Base-by-base conservation (phyloP, 2,329 filamentous ascomycete genomes). In the Colletotrichum karsti region DNA sequence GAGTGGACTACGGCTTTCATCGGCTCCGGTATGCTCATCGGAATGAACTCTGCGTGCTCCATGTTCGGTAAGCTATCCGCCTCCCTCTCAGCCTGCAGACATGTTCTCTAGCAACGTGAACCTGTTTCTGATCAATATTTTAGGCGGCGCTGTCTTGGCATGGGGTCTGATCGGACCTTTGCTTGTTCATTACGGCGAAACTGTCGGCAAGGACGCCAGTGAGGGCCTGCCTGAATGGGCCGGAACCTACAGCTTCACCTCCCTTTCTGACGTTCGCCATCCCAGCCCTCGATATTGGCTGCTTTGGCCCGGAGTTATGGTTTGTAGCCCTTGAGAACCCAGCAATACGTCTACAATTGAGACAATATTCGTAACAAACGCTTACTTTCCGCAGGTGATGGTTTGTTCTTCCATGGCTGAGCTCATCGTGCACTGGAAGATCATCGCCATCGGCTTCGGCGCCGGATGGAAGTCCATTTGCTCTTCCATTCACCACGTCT, bases 1-100 rank as follows among this genome's bases (percentile, higher is more conserved):
- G 87, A 89, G 71, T 84, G 83, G 71, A 90, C 87, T 0, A 87
- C 88, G 0, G 88, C 88, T 37, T 90, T 90, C 77, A 87, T 90
- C 69, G 88, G 88, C 6, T 89, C 79, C 18, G 80, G 80, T n/a
- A 78, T 82, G n/a, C 82, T 83, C 15, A 88, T 84, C 26, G 79
- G 78, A 61, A 82, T 82, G 68, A 91, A 89, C 75, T 83, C 86
- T 15, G 85, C 87, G 24, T 73, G 88, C 63, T 90, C 88, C 9
- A 88, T 88, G 82, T 86, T 86, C 67, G 80, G 72, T 13, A 9
- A 24, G 20, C 12, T 35, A 7, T 12, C 12, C 30, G 30, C 7
- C 12, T 7, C 12, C 30, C 12, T 35, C 30, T 35, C 30, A n/a
- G n/a, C n/a, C n/a, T n/a, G n/a, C n/a, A n/a, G n/a, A n/a, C n/a